phyloP scores from a whole-genome alignment of 371 early-diverging fungal genomes.

The Mucor mucedo region DNA sequence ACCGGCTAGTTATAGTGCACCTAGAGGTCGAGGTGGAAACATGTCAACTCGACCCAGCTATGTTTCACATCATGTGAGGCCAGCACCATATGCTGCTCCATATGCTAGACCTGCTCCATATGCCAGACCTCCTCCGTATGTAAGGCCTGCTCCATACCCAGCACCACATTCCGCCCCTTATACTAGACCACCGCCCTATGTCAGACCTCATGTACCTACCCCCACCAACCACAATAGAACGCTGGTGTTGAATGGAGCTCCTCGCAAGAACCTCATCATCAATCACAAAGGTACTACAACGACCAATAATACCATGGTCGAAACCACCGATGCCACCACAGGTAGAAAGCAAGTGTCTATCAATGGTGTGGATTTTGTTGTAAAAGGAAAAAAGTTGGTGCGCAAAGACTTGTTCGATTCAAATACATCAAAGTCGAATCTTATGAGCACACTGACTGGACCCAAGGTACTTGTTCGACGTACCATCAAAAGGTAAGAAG shows the following conservation, averaged over 20 bases:
- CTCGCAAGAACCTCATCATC: constrained; percentile 23
- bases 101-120: constrained; percentile 9
- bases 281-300: constrained; percentile 14
- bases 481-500: constrained; percentile 27
- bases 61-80: constrained; percentile 5
- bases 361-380: constrained; percentile 50
- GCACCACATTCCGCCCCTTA: not conserved
- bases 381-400: constrained; percentile 48
- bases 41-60: constrained; percentile 7
- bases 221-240: constrained; percentile 4
- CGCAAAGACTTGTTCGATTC: constrained; percentile 38
- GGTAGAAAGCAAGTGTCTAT: constrained; percentile 46
- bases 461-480: constrained; percentile 25
- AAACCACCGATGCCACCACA: constrained; percentile 18
- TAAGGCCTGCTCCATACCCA: not conserved
- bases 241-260: not conserved
- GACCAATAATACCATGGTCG: constrained; percentile 10
- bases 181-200: not conserved
- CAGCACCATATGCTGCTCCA: not conserved
- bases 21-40: constrained; percentile 9
- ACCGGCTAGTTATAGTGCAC: not conserved
- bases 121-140: not conserved
- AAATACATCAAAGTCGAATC: constrained; percentile 10
- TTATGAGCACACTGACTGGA: constrained; percentile 8
- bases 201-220: not conserved